phyloP scores from a whole-genome alignment of 2,329 filamentous ascomycete genomes.

The Tolypocladium album region DNA sequence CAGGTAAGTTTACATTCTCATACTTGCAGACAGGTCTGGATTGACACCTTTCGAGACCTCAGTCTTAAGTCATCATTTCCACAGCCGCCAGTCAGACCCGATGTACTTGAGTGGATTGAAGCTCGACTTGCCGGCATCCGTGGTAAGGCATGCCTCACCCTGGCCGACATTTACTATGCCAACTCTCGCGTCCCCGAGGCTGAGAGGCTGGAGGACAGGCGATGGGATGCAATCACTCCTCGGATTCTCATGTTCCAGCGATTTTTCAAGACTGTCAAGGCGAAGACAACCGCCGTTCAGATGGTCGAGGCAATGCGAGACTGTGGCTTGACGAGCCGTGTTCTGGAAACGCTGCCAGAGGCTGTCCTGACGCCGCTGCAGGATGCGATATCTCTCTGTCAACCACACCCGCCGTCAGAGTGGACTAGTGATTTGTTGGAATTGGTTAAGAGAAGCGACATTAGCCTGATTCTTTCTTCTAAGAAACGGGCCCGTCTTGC shows the following conservation, averaged over 20 bases:
- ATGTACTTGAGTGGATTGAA: conserved; percentile 45
- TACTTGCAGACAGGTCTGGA: too few species aligned
- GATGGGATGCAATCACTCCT: conserved; percentile 43
- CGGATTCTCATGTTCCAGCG: conserved; percentile 60
- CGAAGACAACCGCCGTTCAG: conserved; percentile 41
- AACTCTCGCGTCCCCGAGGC: conserved; percentile 22
- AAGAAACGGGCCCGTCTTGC: conserved; percentile 16
- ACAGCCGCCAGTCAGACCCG: conserved; percentile 22
- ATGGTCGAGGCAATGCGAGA: conserved; percentile 65
- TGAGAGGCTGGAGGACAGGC: conserved; percentile 22
- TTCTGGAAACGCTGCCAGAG: conserved; percentile 79
- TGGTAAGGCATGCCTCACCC: conserved; percentile 27
- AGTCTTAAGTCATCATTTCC: conserved; percentile 20
- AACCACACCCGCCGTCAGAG: conserved; percentile 65
- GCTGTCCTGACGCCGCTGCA: conserved; percentile 69
- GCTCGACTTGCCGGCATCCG: conserved; percentile 28
- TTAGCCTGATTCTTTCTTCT: conserved; percentile 53
- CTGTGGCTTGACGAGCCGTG: conserved; percentile 52
- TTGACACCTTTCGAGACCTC: conserved; percentile 13
- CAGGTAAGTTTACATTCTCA: conserved; percentile 19
- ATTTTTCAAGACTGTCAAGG: conserved; percentile 50
- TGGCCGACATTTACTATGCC: conserved; percentile 33
- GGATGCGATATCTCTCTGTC: conserved; percentile 76
- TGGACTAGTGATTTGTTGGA: conserved; percentile 65
- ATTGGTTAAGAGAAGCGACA: conserved; percentile 72